These are phyloP conservation scores for Endogone sp. DNA, from an alignment of 192 early-diverging fungal genomes.

Conservation along the genomic window DNA sequence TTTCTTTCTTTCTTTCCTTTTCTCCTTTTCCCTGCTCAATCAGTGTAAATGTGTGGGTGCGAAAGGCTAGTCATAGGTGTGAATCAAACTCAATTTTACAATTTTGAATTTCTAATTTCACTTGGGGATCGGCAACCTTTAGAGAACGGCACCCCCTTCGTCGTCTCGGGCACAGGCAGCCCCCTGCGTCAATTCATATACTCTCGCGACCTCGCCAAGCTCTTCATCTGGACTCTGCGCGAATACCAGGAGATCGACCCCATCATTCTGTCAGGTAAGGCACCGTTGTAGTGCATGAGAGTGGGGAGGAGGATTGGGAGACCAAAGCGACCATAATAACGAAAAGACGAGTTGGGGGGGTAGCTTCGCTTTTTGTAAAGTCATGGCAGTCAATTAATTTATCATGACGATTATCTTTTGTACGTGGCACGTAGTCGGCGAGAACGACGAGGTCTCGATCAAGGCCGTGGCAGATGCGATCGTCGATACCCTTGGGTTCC, in stretches of 20 bases:
- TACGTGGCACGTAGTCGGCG: constrained; percentile 67
- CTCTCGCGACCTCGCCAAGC: constrained; percentile 72
- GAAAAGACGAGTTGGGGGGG: constrained; percentile 20
- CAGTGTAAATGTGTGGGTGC: too few species aligned
- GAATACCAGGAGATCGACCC: constrained; percentile 78
- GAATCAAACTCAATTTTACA: too few species aligned
- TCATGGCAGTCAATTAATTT: constrained; percentile 6
- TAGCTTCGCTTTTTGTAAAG: neutral
- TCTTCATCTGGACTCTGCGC: constrained; percentile 78
- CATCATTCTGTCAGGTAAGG: constrained; percentile 74
- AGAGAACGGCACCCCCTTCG: constrained; percentile 71
- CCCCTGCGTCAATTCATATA: constrained; percentile 84
- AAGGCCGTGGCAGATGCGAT: constrained; percentile 74
- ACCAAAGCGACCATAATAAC: neutral
- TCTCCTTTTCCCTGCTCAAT: too few species aligned
- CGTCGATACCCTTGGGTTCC: constrained; percentile 62
- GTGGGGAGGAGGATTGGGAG: neutral
- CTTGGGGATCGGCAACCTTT: constrained; percentile 9
- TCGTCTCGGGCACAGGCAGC: constrained; percentile 68
- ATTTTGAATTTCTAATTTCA: constrained; percentile 3
- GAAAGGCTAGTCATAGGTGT: too few species aligned
- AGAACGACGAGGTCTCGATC: constrained; percentile 75
- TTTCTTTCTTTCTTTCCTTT: too few species aligned
- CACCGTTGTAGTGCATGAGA: neutral
- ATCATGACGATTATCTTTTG: constrained; percentile 1